Evolutionary conservation across 2,329 filamentous ascomycete genomes (phyloP).

Genomic region (Pseudocercospora pini-densiflorae): DNA sequence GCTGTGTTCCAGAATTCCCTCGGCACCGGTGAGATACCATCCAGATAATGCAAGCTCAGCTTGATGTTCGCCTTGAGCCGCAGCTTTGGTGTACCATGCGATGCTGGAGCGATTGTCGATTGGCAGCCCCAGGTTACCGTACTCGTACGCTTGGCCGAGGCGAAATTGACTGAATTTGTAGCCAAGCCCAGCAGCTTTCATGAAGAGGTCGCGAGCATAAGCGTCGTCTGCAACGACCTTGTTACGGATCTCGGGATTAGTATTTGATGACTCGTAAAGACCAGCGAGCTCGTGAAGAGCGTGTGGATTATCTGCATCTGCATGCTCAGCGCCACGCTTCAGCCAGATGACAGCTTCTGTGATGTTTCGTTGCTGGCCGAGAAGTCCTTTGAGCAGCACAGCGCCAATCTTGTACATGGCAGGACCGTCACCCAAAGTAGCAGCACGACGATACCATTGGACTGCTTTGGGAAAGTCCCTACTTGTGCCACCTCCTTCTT

Average conservation of each 20-base stretch:
- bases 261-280: slow-evolving; percentile 67
- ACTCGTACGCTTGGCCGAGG: slow-evolving; percentile 86
- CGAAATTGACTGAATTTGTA: slow-evolving; percentile 97
- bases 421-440: slow-evolving; percentile 84
- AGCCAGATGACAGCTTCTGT: slow-evolving; percentile 90
- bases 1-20: slow-evolving; percentile 85
- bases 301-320: slow-evolving; percentile 89
- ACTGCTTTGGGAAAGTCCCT: slow-evolving; percentile 92
- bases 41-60: slow-evolving; percentile 68
- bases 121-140: slow-evolving; percentile 79
- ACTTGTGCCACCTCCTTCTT: slow-evolving; percentile 90
- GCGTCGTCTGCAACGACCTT: slow-evolving; percentile 78
- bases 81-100: slow-evolving; percentile 90
- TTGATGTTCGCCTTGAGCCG: slow-evolving; percentile 92
- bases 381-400: slow-evolving; percentile 88
- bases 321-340: slow-evolving; percentile 86
- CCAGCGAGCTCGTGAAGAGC: slow-evolving; percentile 84
- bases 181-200: slow-evolving; percentile 81
- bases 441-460: slow-evolving; percentile 96
- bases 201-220: slow-evolving; percentile 81
- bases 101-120: slow-evolving; percentile 86
- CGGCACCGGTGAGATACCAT: slow-evolving; percentile 83
- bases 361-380: slow-evolving; percentile 83
- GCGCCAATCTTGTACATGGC: slow-evolving; percentile 99
- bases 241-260: slow-evolving; percentile 60